phyloP scores from a whole-genome alignment of 1,284 basidiomycete species.

The Ceratobasidium sp. region DNA sequence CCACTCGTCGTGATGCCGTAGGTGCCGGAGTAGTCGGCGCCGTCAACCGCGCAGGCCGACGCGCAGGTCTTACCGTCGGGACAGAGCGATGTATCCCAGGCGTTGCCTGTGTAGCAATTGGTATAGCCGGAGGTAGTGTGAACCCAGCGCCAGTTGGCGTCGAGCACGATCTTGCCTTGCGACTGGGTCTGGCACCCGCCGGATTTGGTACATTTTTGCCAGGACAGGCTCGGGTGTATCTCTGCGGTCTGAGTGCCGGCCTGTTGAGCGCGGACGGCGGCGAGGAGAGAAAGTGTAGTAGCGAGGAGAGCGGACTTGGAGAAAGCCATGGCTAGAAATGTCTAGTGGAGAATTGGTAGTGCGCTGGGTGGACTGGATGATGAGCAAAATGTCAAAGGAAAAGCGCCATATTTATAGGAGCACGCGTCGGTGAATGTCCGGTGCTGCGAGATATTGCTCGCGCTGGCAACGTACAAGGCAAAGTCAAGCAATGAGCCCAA shows the following conservation, averaged over 20 bases:
- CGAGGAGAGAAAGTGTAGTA: slow-evolving; percentile 41
- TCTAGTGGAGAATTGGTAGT: background rate
- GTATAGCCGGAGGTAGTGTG: slow-evolving; percentile 49
- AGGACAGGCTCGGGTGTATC: slow-evolving; percentile 10
- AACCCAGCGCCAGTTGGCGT: slow-evolving; percentile 37
- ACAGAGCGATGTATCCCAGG: slow-evolving; percentile 54
- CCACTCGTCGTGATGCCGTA: slow-evolving; percentile 62
- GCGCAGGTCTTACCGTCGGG: slow-evolving; percentile 60
- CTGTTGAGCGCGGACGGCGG: slow-evolving; percentile 13
- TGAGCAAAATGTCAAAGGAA: background rate
- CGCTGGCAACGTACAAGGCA: background rate
- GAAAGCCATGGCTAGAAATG: slow-evolving; percentile 1
- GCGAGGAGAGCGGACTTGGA: slow-evolving; percentile 17
- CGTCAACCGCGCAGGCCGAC: slow-evolving; percentile 65
- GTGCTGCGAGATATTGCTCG: background rate
- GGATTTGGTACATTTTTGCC: slow-evolving; percentile 26
- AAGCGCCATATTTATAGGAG: background rate
- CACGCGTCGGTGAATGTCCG: background rate
- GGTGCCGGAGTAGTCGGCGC: slow-evolving; percentile 63
- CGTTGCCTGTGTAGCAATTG: slow-evolving; percentile 65
- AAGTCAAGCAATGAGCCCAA: background rate
- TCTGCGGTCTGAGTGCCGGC: slow-evolving; percentile 20
- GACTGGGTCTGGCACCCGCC: slow-evolving; percentile 23
- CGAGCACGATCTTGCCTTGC: slow-evolving; percentile 29
- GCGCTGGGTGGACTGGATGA: background rate